Evolutionary conservation across 2,329 filamentous ascomycete species (phyloP).

Genomic region (Colletotrichum chlorophyti): DNA sequence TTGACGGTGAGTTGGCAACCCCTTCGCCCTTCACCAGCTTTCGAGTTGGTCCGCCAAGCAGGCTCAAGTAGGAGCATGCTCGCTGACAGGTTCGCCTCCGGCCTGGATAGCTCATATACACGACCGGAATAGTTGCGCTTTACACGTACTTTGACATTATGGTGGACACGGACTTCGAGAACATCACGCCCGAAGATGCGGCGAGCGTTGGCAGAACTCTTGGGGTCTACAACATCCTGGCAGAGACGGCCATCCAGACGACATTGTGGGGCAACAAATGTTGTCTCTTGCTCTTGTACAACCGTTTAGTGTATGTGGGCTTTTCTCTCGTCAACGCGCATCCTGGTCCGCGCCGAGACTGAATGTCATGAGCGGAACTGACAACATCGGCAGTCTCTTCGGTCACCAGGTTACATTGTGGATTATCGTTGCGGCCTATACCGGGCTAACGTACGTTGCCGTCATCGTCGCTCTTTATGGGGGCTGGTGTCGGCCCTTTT

Average conservation of each 20-base stretch:
- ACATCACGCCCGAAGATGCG: not conserved
- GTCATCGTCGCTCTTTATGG: conserved; percentile 22
- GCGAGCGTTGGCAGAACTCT: conserved; percentile 5
- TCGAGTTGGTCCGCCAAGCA: too few species aligned
- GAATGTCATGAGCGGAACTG: not conserved
- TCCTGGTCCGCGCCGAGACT: too few species aligned
- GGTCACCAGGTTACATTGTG: conserved; percentile 11
- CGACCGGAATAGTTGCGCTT: not conserved
- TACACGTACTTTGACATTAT: conserved; percentile 15
- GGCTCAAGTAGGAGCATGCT: too few species aligned
- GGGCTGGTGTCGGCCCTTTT: conserved; percentile 25
- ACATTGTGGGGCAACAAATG: conserved; percentile 27
- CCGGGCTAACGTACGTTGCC: conserved; percentile 5
- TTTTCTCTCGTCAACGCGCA: not conserved
- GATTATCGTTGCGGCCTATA: conserved; percentile 1
- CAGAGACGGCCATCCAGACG: conserved; percentile 23
- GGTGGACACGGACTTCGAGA: not conserved
- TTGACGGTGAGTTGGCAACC: not conserved
- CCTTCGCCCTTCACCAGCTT: not conserved
- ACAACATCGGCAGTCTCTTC: not conserved
- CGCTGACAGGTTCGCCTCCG: fast-evolving
- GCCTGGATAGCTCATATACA: conserved; percentile 1
- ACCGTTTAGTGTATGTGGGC: conserved; percentile 10
- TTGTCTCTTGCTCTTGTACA: conserved; percentile 19
- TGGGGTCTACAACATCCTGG: conserved; percentile 15